Base-by-base conservation (phyloP, 805 yeast genomes). In the Geotrichum ghanense region DNA sequence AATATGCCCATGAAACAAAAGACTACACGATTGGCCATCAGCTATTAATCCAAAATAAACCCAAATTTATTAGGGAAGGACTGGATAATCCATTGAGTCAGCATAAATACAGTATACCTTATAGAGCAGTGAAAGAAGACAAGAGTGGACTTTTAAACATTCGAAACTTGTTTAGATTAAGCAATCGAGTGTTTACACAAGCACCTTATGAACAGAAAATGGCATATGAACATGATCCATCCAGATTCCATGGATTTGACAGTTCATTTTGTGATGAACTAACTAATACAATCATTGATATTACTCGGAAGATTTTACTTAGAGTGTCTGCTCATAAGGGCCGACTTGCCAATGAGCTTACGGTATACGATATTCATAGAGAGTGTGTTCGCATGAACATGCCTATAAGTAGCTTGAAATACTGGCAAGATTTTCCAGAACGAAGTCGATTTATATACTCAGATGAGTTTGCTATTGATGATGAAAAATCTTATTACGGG, bases 71-170 rank as follows among this genome's bases (percentile, higher is more conserved):
- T 7, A 1, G 12, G 1, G 6, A 6, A 17, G 45, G 44, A 0
- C 17, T 43, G 26, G 45, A 43, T 16, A 45, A 27, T 16, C 23
- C 26, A 21, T n/a, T 17, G 17, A 26, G 14, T 10, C 44, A 45
- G 31, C 42, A 41, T 31, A 12, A 3, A 43, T 21, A 7, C 16
- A 24, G 21, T 43, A 27, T 2, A 31, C 2, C 9, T 43, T 43
- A 14, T 10, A 34, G 35, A 41, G 42, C 9, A 16, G 27, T 3
- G 25, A 42, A 2, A 27, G 47, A 31, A 16, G 16, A 31, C 14
- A 16, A 16, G 4, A 19, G 16, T 5, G 5, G 14, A 6, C 17
- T 31, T 10, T n/a, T 31, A 10, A 31, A 31, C 17, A n/a, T 31
- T 10, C 37, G 16, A 19, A 16, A n/a, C 12, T 6, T 31, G 17